phyloP scores from a whole-genome alignment of 768 basidiomycete species.

The Amanita fuliginea region DNA sequence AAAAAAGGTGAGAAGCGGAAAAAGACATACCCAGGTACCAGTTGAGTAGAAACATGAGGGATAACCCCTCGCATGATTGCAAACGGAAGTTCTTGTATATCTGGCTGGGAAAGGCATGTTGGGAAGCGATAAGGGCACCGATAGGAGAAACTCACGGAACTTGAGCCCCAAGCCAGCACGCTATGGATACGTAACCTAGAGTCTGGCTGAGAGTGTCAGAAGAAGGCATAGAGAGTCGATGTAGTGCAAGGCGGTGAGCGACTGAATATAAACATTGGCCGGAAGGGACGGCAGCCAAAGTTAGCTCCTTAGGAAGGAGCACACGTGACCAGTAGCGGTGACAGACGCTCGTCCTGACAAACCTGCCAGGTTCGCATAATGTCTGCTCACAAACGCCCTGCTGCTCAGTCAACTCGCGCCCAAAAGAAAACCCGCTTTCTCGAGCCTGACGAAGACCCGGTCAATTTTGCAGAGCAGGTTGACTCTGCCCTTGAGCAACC shows the following conservation, averaged over 20 bases:
- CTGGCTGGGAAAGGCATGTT: constrained; percentile 40
- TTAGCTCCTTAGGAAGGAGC: background rate
- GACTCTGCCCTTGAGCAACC: constrained; percentile 64
- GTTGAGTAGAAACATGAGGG: constrained; percentile 85
- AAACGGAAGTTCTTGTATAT: constrained; percentile 65
- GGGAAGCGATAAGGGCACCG: constrained; percentile 1
- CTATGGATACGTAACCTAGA: constrained; percentile 62
- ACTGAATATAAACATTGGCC: constrained; percentile 5
- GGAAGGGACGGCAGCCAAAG: background rate
- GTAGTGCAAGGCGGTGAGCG: constrained; percentile 12
- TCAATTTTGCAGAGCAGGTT: constrained; percentile 69
- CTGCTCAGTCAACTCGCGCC: constrained; percentile 17
- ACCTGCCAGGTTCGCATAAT: constrained; percentile 10
- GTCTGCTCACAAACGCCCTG: constrained; percentile 25
- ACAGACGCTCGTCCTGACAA: background rate
- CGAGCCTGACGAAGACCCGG: constrained; percentile 66
- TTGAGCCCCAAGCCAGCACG: constrained; percentile 79
- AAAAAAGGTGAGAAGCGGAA: constrained; percentile 3
- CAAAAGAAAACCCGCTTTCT: constrained; percentile 71
- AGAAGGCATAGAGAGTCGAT: constrained; percentile 16
- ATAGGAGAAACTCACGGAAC: constrained; percentile 55
- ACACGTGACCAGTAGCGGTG: background rate
- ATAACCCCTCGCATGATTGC: constrained; percentile 82
- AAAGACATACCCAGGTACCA: constrained; percentile 74
- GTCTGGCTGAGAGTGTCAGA: constrained; percentile 41